Conservation (phyloP, 352 stramenopile species). For the Pythium phragmitis region DNA sequence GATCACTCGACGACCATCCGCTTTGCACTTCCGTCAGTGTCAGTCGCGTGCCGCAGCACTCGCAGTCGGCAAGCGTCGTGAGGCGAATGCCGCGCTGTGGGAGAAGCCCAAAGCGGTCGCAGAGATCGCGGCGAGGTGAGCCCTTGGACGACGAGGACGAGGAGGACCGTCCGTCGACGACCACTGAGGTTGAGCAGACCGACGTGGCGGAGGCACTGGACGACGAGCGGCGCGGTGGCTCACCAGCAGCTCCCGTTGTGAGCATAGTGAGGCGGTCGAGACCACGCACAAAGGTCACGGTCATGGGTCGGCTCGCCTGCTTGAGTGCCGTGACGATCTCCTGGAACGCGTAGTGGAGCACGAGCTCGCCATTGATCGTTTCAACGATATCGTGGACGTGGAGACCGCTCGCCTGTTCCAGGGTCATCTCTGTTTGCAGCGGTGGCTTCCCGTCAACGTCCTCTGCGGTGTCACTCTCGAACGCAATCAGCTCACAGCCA, state of each 20-base stretch:
- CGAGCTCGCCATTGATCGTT: constrained; percentile 45
- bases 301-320: constrained; percentile 44
- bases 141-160: constrained; percentile 12
- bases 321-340: constrained; percentile 37
- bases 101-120: constrained; percentile 46
- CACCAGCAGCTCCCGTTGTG: not conserved
- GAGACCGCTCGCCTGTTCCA: constrained; percentile 3
- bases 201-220: constrained; percentile 12
- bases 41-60: constrained; percentile 32
- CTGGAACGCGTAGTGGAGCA: constrained; percentile 35
- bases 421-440: not conserved
- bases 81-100: constrained; percentile 38
- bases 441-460: not conserved
- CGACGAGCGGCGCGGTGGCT: constrained; percentile 2
- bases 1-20: constrained; percentile 32
- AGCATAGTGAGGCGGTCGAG: constrained; percentile 29
- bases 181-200: constrained; percentile 14
- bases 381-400: constrained; percentile 40
- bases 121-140: constrained; percentile 34
- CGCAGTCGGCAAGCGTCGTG: constrained; percentile 41
- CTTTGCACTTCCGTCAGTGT: constrained; percentile 36
- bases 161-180: constrained; percentile 11
- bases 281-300: constrained; percentile 44
- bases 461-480: constrained; percentile 17
- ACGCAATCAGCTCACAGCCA: constrained; percentile 33